Conservation (phyloP, 176 grass and related monocot genomes). For the Triticum monococcum region DNA sequence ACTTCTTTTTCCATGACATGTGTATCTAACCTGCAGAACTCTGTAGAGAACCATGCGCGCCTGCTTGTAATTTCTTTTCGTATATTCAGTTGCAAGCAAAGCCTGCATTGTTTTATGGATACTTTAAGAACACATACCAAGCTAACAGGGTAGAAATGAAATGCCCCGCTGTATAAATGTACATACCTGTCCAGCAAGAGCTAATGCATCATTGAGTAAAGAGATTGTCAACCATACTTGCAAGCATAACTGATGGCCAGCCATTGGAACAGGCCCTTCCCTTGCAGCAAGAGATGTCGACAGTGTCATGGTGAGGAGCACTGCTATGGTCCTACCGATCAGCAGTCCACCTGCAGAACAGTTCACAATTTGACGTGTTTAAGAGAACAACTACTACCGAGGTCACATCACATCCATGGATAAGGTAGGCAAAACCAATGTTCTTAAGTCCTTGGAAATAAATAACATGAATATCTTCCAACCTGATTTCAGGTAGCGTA, state of each 20-base stretch:
- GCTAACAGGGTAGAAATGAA: background rate
- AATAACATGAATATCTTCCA: conserved; percentile 16
- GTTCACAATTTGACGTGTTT: background rate
- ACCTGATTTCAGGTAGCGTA: conserved; percentile 93
- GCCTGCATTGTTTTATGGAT: conserved; percentile 43
- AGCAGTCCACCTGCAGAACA: conserved; percentile 65
- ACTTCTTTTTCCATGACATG: background rate
- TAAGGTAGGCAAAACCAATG: background rate
- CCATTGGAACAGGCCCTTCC: conserved; percentile 87
- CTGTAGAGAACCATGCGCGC: conserved; percentile 67
- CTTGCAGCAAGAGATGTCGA: conserved; percentile 73
- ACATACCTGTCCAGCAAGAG: conserved; percentile 87
- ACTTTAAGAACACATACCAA: conserved; percentile 19
- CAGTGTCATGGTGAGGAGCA: conserved; percentile 69
- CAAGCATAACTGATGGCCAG: conserved; percentile 83
- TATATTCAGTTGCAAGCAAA: conserved; percentile 82
- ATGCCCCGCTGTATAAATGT: background rate
- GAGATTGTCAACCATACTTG: conserved; percentile 93
- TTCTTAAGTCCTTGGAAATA: background rate
- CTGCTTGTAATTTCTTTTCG: conserved; percentile 64
- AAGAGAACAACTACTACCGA: background rate
- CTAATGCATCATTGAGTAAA: conserved; percentile 87
- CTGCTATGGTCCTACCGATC: conserved; percentile 78
- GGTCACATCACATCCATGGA: background rate
- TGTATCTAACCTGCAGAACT: conserved; percentile 61